Evolutionary conservation across 257 asterid species (phyloP).

Genomic region (Fraxinus pennsylvanica): DNA sequence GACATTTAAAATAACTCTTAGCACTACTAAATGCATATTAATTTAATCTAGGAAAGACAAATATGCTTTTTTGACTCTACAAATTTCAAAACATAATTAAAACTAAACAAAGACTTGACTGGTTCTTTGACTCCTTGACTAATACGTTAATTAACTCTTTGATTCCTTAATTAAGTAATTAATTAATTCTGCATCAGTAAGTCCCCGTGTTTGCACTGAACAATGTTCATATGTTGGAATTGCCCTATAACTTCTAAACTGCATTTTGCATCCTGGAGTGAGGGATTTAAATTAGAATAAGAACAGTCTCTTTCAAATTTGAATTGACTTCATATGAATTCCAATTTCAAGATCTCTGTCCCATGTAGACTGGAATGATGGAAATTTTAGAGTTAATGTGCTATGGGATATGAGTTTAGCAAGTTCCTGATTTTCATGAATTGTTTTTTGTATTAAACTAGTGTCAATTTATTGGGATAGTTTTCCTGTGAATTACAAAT

Average conservation of each 20-base stretch:
- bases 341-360: not conserved
- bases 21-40: too few species aligned
- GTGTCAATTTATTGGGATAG: conserved; percentile 14
- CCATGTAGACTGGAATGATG: not conserved
- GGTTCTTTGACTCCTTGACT: too few species aligned
- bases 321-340: not conserved
- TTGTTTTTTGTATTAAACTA: conserved; percentile 4
- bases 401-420: not conserved
- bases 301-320: not conserved
- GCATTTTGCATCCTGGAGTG: not conserved
- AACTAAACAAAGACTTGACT: too few species aligned
- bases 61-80: too few species aligned
- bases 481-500: conserved; percentile 27
- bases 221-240: conserved; percentile 8
- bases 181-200: too few species aligned
- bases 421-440: conserved; percentile 7
- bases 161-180: too few species aligned
- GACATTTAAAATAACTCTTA: too few species aligned
- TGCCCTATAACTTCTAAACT: not conserved
- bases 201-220: conserved; percentile 15
- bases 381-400: not conserved
- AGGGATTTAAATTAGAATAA: not conserved
- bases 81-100: too few species aligned
- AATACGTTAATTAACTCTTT: too few species aligned
- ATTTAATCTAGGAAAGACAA: too few species aligned